Evolutionary conservation across 2,329 filamentous ascomycete species (phyloP).

Genomic region (Seiridium unicorne): DNA sequence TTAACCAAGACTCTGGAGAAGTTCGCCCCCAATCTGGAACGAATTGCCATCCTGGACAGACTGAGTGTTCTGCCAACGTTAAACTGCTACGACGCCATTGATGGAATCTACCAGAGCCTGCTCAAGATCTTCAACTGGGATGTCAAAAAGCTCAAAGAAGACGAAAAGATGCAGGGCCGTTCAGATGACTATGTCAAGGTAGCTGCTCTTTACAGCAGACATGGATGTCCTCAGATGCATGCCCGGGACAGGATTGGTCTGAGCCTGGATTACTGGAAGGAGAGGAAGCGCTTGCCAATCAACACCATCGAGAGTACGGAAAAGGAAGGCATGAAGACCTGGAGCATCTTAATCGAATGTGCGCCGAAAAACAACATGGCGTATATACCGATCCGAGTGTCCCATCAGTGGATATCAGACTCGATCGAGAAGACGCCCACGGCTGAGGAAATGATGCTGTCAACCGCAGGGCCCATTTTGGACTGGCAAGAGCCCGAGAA

Average conservation of each 20-base stretch:
- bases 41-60: conserved; percentile 67
- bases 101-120: conserved; percentile 70
- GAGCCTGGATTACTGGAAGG: conserved; percentile 76
- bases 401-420: conserved; percentile 71
- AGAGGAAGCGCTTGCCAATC: conserved; percentile 48
- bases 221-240: conserved; percentile 72
- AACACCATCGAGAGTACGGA: conserved; percentile 33
- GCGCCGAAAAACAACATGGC: conserved; percentile 38
- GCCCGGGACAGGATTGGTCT: conserved; percentile 65
- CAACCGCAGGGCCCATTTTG: conserved; percentile 39
- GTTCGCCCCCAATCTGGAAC: conserved; percentile 71
- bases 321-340: conserved; percentile 48
- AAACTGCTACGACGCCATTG: conserved; percentile 76
- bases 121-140: conserved; percentile 71
- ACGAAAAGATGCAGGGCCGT: conserved; percentile 41
- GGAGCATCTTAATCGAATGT: conserved; percentile 69
- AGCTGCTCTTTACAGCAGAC: conserved; percentile 66
- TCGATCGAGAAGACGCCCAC: conserved; percentile 56
- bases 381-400: conserved; percentile 58
- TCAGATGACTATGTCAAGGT: conserved; percentile 49
- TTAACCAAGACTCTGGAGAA: conserved; percentile 68
- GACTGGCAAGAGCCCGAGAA: conserved; percentile 75
- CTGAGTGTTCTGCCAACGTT: conserved; percentile 67
- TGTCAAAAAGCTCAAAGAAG: conserved; percentile 53
- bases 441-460: conserved; percentile 39